Evolutionary conservation across 805 yeast genomes (phyloP).

Genomic region (Brettanomyces nanus): DNA sequence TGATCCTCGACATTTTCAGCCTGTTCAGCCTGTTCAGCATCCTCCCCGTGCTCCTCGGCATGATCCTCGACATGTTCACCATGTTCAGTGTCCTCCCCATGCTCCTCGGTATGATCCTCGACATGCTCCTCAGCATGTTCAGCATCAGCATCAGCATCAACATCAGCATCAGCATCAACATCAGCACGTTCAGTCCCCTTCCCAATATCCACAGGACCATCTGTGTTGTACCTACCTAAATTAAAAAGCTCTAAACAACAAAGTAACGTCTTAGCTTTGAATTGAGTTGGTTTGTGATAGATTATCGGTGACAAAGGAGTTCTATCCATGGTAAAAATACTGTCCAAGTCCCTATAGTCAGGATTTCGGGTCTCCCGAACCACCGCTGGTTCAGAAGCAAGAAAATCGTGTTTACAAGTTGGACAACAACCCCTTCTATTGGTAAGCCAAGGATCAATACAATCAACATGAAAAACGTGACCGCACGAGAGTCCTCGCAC

Average conservation of each 20-base stretch:
- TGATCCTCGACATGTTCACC: neutral
- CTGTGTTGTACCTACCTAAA: constrained; percentile 4
- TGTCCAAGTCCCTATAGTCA: constrained; percentile 19
- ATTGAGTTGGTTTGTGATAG: constrained; percentile 3
- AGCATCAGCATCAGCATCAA: constrained; percentile 3
- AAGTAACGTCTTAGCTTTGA: constrained; percentile 10
- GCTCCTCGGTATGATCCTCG: neutral
- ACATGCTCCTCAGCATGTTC: neutral
- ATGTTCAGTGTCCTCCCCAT: neutral
- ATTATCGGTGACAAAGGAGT: neutral
- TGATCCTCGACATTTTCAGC: neutral
- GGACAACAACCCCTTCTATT: constrained; percentile 77
- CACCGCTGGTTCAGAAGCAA: constrained; percentile 11
- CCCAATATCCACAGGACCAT: constrained; percentile 3
- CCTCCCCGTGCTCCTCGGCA: neutral
- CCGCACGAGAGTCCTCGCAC: constrained; percentile 76
- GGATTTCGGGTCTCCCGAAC: constrained; percentile 8
- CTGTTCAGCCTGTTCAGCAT: neutral
- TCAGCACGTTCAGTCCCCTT: neutral
- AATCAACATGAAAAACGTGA: constrained; percentile 72
- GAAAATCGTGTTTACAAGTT: constrained; percentile 59
- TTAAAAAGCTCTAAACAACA: constrained; percentile 9
- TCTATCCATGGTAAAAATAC: constrained; percentile 7
- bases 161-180: neutral
- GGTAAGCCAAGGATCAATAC: constrained; percentile 78